These are phyloP conservation scores for Cnidoscolus chayamansa DNA, from an alignment of 441 rosid species.

Conservation along the genomic window DNA sequence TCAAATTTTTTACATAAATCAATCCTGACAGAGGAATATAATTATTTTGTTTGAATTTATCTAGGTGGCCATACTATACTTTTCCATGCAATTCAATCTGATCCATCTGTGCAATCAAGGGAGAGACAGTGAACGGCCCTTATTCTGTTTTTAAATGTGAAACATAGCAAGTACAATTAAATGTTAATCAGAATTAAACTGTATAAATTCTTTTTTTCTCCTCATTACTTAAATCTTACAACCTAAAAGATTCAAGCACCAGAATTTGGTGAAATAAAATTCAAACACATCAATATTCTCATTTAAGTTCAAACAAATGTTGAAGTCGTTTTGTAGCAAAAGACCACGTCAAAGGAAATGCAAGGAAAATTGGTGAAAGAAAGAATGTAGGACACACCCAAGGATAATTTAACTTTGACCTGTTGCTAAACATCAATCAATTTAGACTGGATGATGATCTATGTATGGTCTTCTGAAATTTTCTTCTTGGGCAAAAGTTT, in stretches of 20 bases:
- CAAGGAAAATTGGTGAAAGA: background rate
- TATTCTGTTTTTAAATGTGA: background rate
- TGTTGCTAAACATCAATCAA: background rate
- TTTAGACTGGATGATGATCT: background rate
- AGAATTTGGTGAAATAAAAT: background rate
- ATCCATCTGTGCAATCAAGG: background rate
- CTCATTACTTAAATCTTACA: background rate
- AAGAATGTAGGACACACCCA: background rate
- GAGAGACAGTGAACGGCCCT: background rate
- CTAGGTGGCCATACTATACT: background rate
- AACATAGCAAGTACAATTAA: background rate
- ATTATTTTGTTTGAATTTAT: background rate
- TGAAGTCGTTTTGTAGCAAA: background rate
- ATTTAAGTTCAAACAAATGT: background rate
- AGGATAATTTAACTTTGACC: constrained; percentile 6
- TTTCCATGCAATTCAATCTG: background rate
- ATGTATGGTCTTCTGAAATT: too few relatives aligned
- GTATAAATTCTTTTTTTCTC: background rate
- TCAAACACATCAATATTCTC: background rate
- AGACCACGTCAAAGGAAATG: background rate
- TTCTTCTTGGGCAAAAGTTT: background rate
- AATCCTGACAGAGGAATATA: background rate
- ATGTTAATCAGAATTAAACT: background rate
- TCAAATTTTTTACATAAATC: background rate
- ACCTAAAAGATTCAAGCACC: constrained; percentile 1